Percentiles rank a stretch among this genome's conserved stretches.
Conservation (phyloP, 2,329 filamentous ascomycete genomes). For the Cadophora sp. region DNA sequence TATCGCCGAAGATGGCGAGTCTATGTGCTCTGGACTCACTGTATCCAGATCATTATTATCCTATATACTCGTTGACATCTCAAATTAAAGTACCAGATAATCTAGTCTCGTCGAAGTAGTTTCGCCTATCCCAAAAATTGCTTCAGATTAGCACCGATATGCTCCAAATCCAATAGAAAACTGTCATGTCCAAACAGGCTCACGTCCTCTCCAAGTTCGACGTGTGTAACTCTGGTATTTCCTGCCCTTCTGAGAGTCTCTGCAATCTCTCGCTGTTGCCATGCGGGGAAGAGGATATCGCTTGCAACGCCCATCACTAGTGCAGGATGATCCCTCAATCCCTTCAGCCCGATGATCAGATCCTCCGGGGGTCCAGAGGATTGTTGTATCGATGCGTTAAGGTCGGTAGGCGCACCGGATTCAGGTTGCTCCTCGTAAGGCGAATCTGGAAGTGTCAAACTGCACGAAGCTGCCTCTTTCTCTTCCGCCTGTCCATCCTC, state of each 20-base stretch:
- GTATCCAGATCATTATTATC: neutral
- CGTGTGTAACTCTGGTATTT: conserved; percentile 82
- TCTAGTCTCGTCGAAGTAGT: neutral
- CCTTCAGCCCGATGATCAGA: conserved; percentile 75
- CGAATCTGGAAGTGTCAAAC: conserved; percentile 78
- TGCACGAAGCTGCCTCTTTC: conserved; percentile 62
- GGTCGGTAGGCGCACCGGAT: conserved; percentile 49
- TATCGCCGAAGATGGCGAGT: neutral
- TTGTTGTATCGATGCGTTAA: conserved; percentile 43
- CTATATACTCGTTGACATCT: neutral
- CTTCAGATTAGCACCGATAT: conserved; percentile 84
- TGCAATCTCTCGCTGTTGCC: conserved; percentile 96
- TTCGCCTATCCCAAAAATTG: conserved; percentile 72
- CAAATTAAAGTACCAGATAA: neutral
- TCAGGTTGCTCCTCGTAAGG: conserved; percentile 86
- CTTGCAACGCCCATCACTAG: conserved; percentile 94
- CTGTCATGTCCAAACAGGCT: conserved; percentile 97
- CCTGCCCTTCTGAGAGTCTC: conserved; percentile 79
- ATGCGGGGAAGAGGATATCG: conserved; percentile 95
- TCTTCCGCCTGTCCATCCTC: conserved; percentile 49
- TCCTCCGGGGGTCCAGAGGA: conserved; percentile 74
- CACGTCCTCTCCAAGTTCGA: conserved; percentile 92
- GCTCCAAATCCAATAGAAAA: conserved; percentile 89
- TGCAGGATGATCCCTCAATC: conserved; percentile 77
- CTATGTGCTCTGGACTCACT: neutral